Percentiles rank a stretch among this genome's conserved stretches.
Evolutionary conservation across 2,329 filamentous ascomycete genomes (phyloP).

Genomic region (Pseudopyricularia javanii): DNA sequence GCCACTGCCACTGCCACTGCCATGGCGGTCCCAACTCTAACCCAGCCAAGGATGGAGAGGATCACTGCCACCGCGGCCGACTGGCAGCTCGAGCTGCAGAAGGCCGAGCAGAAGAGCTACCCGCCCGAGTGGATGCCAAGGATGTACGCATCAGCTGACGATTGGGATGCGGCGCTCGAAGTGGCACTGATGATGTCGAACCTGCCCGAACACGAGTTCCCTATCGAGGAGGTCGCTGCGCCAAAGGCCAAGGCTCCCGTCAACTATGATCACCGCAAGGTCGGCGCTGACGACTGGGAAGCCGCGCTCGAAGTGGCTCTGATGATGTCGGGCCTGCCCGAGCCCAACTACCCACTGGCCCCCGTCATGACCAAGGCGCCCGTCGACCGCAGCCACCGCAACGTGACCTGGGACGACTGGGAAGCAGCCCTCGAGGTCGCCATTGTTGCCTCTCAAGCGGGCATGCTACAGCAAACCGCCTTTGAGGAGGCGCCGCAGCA

Average conservation of each 20-base stretch:
- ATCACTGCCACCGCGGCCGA: constrained; percentile 12
- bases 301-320: not conserved
- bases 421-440: constrained; percentile 18
- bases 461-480: not conserved
- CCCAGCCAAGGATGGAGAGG: not conserved
- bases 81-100: constrained; percentile 23
- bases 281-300: not conserved
- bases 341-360: not conserved
- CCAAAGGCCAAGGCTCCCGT: not conserved
- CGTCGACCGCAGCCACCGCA: not conserved
- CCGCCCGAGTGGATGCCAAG: constrained; percentile 1
- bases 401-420: constrained; percentile 18
- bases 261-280: not conserved
- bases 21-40: not conserved
- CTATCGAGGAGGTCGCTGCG: not conserved
- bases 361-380: not conserved
- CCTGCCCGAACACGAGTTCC: not conserved
- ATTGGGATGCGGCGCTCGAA: not conserved
- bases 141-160: constrained; percentile 1
- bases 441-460: constrained; percentile 15
- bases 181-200: not conserved
- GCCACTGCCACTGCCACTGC: not conserved
- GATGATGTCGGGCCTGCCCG: not conserved
- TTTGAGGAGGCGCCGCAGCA: not conserved
- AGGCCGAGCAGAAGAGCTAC: constrained; percentile 11